Conservation (phyloP, 1,284 basidiomycete species). For the Megacollybia platyphylla region DNA sequence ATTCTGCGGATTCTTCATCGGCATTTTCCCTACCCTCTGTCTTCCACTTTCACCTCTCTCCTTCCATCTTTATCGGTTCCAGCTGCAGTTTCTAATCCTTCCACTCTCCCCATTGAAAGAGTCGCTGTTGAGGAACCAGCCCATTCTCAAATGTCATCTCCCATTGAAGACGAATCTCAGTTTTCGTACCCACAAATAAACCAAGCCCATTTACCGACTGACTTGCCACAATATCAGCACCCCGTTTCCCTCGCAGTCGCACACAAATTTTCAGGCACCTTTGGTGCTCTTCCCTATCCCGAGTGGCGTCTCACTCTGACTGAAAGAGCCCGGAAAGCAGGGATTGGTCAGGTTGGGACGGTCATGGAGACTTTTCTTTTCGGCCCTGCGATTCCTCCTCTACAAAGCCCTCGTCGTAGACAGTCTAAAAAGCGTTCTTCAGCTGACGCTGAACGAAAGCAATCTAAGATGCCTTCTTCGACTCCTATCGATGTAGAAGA, state of each 20-base stretch:
- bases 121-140: neutral
- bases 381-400: conserved; percentile 14
- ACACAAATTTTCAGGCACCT: conserved; percentile 7
- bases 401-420: neutral
- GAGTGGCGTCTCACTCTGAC: conserved; percentile 44
- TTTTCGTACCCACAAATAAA: no score
- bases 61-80: conserved; percentile 6
- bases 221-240: neutral
- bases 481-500: neutral
- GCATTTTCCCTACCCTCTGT: conserved; percentile 24
- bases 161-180: no score
- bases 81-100: neutral
- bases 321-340: conserved; percentile 36
- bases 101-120: conserved; percentile 6
- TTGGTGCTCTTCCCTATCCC: conserved; percentile 39
- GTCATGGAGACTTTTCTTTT: conserved; percentile 36
- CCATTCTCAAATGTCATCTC: no score
- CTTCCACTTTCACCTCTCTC: conserved; percentile 32
- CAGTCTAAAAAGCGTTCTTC: neutral
- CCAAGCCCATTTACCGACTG: neutral
- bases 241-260: neutral
- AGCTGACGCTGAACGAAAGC: neutral
- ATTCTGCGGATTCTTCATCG: conserved; percentile 52
- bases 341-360: conserved; percentile 38
- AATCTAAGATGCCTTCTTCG: neutral